Base-by-base conservation (phyloP, 805 yeast species). In the Starmerella vaccinii region DNA sequence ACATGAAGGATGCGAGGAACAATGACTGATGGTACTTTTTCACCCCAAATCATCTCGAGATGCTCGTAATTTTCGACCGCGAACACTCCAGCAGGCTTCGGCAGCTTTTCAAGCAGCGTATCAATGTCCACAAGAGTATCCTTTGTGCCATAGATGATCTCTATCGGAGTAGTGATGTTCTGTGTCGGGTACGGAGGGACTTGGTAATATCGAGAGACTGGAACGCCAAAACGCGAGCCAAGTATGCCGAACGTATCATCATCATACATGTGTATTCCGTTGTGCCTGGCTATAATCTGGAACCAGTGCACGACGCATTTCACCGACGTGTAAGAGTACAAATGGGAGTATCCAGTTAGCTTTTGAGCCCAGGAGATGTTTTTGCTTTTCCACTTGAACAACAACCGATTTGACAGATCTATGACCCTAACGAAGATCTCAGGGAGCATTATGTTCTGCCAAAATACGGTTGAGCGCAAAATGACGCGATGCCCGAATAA, bases 301-400 rank as follows among this genome's bases (percentile, higher is more conserved):
- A 87, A 86, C 96, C 96, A 87, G 66, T 87, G 96, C n/a, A 88
- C 97, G 41, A 87, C 88, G 9, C 84, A 77, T 65, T 89, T 90
- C 23, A 89, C 97, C 2, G 89, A 80, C 0, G 97, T 87, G 21
- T 95, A 83, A 1, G 95, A 84, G 68, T 89, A 90, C 49, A 90
- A 71, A 64, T 92, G 97, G 16, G 86, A 78, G 65, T 86, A 90
- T 15, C 85, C 76, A n/a, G 84, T 74, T 44, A 79, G 68, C 63
- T 89, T 90, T 65, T 89, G 95, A 37, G 77, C 67, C 52, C 75
- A 71, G 30, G 78, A 68, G 57, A 92, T 90, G 66, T 90, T 86
- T 5, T 56, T 39, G 7, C 89, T 76, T 45, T 71, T 72, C 98
- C 98, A 90, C 61, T 82, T 76, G 66, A 90, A 90, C 47, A 90